Percentiles rank a stretch among this genome's conserved stretches.
Conservation (phyloP, 768 basidiomycete genomes). For the Hysterangium stoloniferum region DNA sequence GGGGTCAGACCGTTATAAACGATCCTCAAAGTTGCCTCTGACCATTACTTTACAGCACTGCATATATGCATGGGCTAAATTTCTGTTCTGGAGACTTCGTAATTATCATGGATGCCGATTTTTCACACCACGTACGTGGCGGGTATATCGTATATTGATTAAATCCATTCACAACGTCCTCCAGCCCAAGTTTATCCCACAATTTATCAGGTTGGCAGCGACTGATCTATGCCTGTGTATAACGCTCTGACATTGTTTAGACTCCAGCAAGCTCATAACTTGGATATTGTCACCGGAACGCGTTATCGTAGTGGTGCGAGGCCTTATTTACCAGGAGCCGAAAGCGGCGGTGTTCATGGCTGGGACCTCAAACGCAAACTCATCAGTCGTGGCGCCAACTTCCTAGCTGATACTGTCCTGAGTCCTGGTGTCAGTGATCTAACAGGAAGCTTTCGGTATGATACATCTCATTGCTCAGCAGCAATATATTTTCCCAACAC, state of each 20-base stretch:
- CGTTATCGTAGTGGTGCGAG: slow-evolving; percentile 64
- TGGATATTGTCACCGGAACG: slow-evolving; percentile 92
- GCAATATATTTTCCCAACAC: not conserved
- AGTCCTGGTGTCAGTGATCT: slow-evolving; percentile 84
- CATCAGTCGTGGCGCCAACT: slow-evolving; percentile 84
- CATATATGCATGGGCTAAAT: slow-evolving; percentile 86
- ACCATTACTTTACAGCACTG: slow-evolving; percentile 48
- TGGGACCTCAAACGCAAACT: slow-evolving; percentile 90
- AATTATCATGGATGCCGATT: slow-evolving; percentile 96
- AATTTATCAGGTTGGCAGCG: slow-evolving; percentile 66
- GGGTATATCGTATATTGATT: not conserved
- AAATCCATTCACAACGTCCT: not conserved
- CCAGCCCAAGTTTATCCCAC: slow-evolving; percentile 91
- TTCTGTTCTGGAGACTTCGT: slow-evolving; percentile 90
- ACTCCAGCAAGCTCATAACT: slow-evolving; percentile 75
- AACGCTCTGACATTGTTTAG: slow-evolving; percentile 30
- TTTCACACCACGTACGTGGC: slow-evolving; percentile 82
- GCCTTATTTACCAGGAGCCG: slow-evolving; percentile 48
- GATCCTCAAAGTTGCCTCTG: not conserved
- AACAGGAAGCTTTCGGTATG: slow-evolving; percentile 81
- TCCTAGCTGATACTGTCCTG: slow-evolving; percentile 78
- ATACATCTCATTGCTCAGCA: not conserved
- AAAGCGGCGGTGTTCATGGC: slow-evolving; percentile 81
- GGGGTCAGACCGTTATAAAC: slow-evolving; percentile 43
- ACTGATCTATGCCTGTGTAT: not conserved